Conservation (phyloP, 257 asterid genomes). For the Knoxia roxburghii region DNA sequence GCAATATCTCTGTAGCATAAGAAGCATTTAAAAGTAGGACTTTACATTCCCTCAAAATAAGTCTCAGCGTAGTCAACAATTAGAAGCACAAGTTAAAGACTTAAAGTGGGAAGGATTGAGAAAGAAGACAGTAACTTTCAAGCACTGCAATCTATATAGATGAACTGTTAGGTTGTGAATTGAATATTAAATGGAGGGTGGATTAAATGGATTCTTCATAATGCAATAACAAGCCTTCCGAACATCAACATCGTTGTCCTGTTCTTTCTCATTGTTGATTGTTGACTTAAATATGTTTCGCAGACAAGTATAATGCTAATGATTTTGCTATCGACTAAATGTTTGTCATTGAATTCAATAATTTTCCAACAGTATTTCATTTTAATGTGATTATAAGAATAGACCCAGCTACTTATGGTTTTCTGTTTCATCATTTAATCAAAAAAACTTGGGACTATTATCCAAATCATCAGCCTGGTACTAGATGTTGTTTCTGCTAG, state of each 20-base stretch:
- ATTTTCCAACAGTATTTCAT: not conserved
- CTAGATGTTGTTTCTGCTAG: not conserved
- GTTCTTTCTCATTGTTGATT: not conserved
- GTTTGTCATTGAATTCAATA: not conserved
- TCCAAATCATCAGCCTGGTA: not conserved
- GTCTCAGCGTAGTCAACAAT: not conserved
- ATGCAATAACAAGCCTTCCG: not conserved
- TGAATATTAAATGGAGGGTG: not conserved
- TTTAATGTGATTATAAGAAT: not conserved
- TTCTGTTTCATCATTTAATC: too few species aligned
- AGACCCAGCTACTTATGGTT: not conserved
- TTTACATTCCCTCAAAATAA: not conserved
- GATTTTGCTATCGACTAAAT: not conserved
- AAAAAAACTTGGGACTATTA: not conserved
- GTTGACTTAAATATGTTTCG: not conserved
- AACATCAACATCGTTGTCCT: too few species aligned
- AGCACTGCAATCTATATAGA: not conserved
- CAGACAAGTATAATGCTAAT: not conserved
- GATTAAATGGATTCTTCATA: not conserved
- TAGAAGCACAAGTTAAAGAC: not conserved
- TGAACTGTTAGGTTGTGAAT: not conserved
- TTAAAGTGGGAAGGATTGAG: not conserved
- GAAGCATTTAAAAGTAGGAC: constrained; percentile 16
- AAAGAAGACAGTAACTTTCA: not conserved
- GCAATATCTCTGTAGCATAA: constrained; percentile 32